phyloP scores from a whole-genome alignment of 75 land plant species.

The Pinus taeda region DNA sequence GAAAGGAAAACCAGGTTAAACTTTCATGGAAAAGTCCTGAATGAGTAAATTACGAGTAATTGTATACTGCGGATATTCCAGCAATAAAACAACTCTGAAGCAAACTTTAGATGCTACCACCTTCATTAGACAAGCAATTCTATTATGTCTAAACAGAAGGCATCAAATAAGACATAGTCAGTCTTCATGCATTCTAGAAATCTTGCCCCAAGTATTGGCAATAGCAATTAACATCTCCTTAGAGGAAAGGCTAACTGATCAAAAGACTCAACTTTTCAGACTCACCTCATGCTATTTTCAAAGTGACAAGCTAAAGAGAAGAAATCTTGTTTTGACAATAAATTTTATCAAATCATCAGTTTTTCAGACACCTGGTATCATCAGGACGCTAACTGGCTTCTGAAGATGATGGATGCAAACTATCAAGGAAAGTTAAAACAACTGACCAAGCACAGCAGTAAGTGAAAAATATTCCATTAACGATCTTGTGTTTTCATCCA shows the following conservation, averaged over 20 bases:
- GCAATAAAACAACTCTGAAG: background rate
- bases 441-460: background rate
- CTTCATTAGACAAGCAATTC: background rate
- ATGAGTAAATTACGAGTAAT: background rate
- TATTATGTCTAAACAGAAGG: no score
- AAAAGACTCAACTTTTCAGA: no score
- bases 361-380: background rate
- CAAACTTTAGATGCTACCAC: background rate
- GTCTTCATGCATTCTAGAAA: no score
- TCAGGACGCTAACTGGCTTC: background rate
- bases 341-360: background rate
- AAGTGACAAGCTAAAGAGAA: no score
- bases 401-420: conserved; percentile 3
- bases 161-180: no score
- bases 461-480: background rate
- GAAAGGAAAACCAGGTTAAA: background rate
- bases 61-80: background rate
- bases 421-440: conserved; percentile 5
- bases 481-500: background rate
- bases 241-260: no score
- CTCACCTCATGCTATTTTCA: no score
- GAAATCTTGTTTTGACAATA: no score
- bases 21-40: background rate
- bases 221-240: no score
- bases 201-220: no score